These are phyloP conservation scores for Chloranthus sessilifolius DNA, from an alignment of 164 flowering plant species.

Conservation along the genomic window DNA sequence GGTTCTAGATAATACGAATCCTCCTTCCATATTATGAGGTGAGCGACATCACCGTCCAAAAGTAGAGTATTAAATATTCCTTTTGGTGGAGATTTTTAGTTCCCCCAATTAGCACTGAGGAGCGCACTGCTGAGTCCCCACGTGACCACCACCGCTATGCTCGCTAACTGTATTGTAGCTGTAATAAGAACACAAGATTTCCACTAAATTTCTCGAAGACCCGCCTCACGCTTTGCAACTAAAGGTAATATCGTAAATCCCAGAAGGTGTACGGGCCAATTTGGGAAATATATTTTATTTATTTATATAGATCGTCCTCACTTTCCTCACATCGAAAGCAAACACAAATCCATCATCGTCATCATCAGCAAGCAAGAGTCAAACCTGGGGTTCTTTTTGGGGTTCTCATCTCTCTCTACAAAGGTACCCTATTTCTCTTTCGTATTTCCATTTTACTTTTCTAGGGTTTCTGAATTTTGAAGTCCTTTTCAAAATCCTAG, in stretches of 20 bases:
- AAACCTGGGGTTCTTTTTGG: neutral
- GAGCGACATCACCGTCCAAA: too few species aligned
- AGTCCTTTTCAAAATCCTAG: slow-evolving; percentile 2
- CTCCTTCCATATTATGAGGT: too few species aligned
- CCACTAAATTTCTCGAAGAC: too few species aligned
- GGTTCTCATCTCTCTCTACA: neutral
- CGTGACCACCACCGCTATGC: too few species aligned
- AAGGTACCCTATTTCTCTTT: slow-evolving; percentile 1
- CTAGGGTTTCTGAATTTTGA: slow-evolving; percentile 1
- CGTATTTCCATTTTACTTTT: neutral
- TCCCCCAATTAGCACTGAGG: too few species aligned
- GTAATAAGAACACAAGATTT: too few species aligned
- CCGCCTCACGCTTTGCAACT: neutral
- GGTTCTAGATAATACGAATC: too few species aligned
- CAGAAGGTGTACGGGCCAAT: neutral
- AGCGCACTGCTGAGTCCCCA: too few species aligned
- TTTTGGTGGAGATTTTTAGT: too few species aligned
- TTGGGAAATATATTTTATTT: neutral
- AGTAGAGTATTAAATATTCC: too few species aligned
- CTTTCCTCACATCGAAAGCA: neutral
- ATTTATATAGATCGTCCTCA: neutral
- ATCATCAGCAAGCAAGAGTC: slow-evolving; percentile 8
- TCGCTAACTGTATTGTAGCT: too few species aligned
- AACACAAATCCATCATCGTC: too few species aligned
- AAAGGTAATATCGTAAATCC: neutral